These are phyloP conservation scores for Parachlorella kessleri DNA, from an alignment of 139 green algal species.

Conservation along the genomic window DNA sequence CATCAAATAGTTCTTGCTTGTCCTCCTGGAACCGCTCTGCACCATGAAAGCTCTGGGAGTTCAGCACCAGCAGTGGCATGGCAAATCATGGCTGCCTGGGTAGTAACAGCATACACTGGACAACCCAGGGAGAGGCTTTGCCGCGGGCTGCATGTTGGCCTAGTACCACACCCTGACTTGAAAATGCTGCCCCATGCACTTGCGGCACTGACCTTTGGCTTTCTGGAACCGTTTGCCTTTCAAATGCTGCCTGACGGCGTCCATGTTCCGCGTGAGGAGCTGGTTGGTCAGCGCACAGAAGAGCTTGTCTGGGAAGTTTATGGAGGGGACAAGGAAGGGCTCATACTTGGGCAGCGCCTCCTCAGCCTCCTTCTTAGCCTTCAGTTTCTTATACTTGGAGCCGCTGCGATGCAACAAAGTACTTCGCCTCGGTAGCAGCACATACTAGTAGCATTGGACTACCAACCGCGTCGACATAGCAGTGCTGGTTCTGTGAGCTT, in stretches of 20 bases:
- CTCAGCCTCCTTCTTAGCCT: conserved; percentile 18
- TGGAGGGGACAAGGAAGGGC: conserved; percentile 71
- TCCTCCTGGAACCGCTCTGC: conserved; percentile 67
- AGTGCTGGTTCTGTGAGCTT: too few relatives aligned
- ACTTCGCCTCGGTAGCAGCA: too few relatives aligned
- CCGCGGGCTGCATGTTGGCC: not conserved
- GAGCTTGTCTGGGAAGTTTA: conserved; percentile 78
- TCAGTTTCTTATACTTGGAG: conserved; percentile 47
- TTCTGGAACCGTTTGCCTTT: conserved; percentile 59
- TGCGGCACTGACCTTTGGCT: conserved; percentile 51
- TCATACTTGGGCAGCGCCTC: conserved; percentile 67
- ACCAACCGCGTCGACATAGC: too few relatives aligned
- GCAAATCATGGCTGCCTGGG: not conserved
- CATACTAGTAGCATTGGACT: too few relatives aligned
- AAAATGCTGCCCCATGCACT: conserved; percentile 10
- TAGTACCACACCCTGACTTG: too few relatives aligned
- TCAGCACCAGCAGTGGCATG: not conserved
- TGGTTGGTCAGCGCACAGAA: conserved; percentile 82
- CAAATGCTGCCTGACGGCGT: conserved; percentile 73
- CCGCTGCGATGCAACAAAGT: too few relatives aligned
- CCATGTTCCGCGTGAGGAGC: conserved; percentile 66
- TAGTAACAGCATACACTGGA: not conserved
- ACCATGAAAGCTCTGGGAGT: too few relatives aligned
- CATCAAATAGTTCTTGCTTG: conserved; percentile 64
- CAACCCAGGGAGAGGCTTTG: not conserved